Evolutionary conservation across 2,329 filamentous ascomycete genomes (phyloP).

Genomic region (Gremmenia infestans): DNA sequence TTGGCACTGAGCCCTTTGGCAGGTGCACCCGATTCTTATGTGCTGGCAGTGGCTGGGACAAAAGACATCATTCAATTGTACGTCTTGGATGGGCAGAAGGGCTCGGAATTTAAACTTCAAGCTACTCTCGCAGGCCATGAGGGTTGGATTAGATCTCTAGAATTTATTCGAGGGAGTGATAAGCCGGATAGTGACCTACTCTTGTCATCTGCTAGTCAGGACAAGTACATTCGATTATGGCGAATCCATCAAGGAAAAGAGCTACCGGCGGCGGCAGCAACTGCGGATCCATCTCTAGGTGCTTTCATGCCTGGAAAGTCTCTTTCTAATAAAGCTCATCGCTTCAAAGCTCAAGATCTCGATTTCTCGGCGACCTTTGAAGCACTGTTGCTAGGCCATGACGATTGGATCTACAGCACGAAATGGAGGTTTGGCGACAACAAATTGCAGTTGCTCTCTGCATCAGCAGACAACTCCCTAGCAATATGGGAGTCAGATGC

Average conservation of each 20-base stretch:
- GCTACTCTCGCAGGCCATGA: constrained; percentile 85
- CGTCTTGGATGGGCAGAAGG: constrained; percentile 43
- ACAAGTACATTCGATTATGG: constrained; percentile 96
- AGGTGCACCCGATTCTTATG: constrained; percentile 43
- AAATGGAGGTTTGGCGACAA: constrained; percentile 31
- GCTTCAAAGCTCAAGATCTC: constrained; percentile 53
- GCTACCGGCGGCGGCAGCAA: constrained; percentile 50
- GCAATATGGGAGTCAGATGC: constrained; percentile 87
- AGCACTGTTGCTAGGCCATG: constrained; percentile 86
- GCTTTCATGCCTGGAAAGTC: constrained; percentile 62
- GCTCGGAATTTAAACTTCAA: constrained; percentile 58
- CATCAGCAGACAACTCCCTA: constrained; percentile 92
- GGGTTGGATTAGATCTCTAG: constrained; percentile 86
- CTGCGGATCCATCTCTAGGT: constrained; percentile 52
- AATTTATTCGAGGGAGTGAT: constrained; percentile 62
- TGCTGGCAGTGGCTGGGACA: constrained; percentile 84
- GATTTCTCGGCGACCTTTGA: constrained; percentile 88
- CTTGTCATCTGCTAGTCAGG: constrained; percentile 90
- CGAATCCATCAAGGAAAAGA: constrained; percentile 69
- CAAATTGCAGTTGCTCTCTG: constrained; percentile 71
- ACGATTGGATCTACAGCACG: constrained; percentile 96
- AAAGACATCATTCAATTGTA: constrained; percentile 78
- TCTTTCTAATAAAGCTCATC: constrained; percentile 84
- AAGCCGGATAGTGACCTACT: constrained; percentile 61
- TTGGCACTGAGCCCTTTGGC: constrained; percentile 63